phyloP scores from a whole-genome alignment of 2,329 filamentous ascomycete genomes.

The Exophiala spinifera region DNA sequence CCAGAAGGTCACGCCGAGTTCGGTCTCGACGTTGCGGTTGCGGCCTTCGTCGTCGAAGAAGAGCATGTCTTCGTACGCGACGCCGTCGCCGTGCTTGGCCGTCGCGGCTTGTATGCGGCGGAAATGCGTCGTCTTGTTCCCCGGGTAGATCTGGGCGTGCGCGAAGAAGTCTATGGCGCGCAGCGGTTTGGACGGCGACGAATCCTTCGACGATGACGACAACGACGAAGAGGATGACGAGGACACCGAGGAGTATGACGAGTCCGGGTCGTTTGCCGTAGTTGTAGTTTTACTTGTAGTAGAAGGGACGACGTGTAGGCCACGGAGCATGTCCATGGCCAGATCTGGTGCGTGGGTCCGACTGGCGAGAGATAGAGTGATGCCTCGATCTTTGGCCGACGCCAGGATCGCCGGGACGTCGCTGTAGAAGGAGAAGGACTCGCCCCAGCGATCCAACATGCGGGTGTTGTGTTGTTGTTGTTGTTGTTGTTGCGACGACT shows the following conservation, averaged over 20 bases:
- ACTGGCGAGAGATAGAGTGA: constrained; percentile 70
- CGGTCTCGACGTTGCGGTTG: constrained; percentile 73
- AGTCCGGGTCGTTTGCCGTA: too few relatives aligned
- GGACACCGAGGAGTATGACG: too few relatives aligned
- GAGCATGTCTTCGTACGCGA: constrained; percentile 79
- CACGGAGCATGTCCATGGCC: constrained; percentile 73
- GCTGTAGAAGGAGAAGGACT: constrained; percentile 67
- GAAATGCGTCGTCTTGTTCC: constrained; percentile 83
- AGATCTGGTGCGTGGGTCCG: constrained; percentile 77
- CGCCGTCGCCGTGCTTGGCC: constrained; percentile 32
- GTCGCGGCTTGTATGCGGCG: constrained; percentile 60
- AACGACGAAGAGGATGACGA: too few relatives aligned
- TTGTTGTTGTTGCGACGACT: too few relatives aligned
- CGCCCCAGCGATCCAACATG: constrained; percentile 49
- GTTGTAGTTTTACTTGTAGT: too few relatives aligned
- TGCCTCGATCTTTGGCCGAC: constrained; percentile 53
- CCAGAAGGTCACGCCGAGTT: constrained; percentile 78
- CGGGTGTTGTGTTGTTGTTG: constrained; percentile 17
- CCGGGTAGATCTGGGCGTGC: constrained; percentile 63
- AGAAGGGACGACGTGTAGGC: constrained; percentile 59
- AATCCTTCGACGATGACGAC: too few relatives aligned
- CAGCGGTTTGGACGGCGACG: constrained; percentile 55
- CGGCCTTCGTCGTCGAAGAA: constrained; percentile 93
- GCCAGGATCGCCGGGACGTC: constrained; percentile 67
- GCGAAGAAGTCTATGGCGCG: constrained; percentile 54